Evolutionary conservation across 176 grass and related monocot species (phyloP).

Genomic region (Tillandsia leiboldiana): DNA sequence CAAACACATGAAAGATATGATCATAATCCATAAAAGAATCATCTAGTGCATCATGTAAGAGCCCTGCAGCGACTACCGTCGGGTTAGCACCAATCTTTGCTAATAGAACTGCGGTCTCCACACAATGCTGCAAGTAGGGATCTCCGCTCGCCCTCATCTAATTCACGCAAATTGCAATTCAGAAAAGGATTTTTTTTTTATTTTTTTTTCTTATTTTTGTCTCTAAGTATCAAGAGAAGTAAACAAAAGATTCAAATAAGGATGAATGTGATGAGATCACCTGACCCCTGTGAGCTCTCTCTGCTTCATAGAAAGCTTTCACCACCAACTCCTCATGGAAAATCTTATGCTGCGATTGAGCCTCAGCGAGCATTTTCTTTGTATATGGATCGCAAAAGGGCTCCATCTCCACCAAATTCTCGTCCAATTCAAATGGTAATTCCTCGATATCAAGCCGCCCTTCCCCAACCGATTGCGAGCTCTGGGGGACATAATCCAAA

Average conservation of each 20-base stretch:
- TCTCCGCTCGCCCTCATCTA: conserved; percentile 71
- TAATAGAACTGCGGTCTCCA: conserved; percentile 70
- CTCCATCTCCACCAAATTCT: conserved; percentile 15
- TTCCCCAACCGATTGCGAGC: conserved; percentile 15
- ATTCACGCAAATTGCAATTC: background rate
- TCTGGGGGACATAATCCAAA: conserved; percentile 49
- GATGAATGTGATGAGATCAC: conserved; percentile 19
- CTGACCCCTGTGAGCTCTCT: conserved; percentile 66
- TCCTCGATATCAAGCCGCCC: conserved; percentile 15
- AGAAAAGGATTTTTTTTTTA: background rate
- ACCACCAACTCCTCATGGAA: conserved; percentile 71
- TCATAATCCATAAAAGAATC: conserved; percentile 79
- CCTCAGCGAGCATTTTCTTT: conserved; percentile 41
- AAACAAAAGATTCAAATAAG: background rate
- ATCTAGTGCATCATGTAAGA: conserved; percentile 85
- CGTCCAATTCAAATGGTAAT: conserved; percentile 44
- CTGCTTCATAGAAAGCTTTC: conserved; percentile 70
- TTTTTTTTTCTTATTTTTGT: no score
- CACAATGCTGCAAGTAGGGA: conserved; percentile 88
- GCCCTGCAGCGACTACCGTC: conserved; percentile 58
- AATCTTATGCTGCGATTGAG: conserved; percentile 61
- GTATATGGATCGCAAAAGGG: conserved; percentile 32
- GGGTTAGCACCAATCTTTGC: conserved; percentile 65
- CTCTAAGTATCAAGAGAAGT: no score
- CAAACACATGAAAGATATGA: conserved; percentile 59